Evolutionary conservation across 2,329 filamentous ascomycete genomes (phyloP).

Genomic region (Geosmithia flava): DNA sequence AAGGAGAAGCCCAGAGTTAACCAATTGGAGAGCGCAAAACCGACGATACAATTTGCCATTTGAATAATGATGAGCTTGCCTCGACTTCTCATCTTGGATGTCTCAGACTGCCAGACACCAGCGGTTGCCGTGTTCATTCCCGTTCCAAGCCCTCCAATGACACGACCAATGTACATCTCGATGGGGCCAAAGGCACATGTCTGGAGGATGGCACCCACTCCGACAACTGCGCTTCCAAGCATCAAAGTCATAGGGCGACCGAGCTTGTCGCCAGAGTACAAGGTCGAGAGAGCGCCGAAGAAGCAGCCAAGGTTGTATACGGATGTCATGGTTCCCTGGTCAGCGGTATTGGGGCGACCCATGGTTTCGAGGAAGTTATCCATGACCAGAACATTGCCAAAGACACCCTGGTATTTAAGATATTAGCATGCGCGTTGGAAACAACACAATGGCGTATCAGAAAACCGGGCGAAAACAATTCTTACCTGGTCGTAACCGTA

Average conservation of each 20-base stretch:
- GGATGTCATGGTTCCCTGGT: slow-evolving; percentile 41
- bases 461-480: slow-evolving; percentile 7
- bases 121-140: slow-evolving; percentile 43
- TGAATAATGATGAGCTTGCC: slow-evolving; percentile 51
- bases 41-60: slow-evolving; percentile 43
- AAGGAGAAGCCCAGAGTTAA: slow-evolving; percentile 46
- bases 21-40: slow-evolving; percentile 48
- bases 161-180: slow-evolving; percentile 45
- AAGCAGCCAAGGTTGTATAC: slow-evolving; percentile 50
- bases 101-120: slow-evolving; percentile 50
- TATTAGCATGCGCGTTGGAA: neutral
- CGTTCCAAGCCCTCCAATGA: slow-evolving; percentile 46
- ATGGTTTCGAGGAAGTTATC: slow-evolving; percentile 45
- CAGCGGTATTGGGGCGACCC: slow-evolving; percentile 33
- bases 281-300: slow-evolving; percentile 51
- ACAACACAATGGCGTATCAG: slow-evolving; percentile 7
- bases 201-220: slow-evolving; percentile 46
- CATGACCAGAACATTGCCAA: slow-evolving; percentile 63
- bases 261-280: slow-evolving; percentile 51
- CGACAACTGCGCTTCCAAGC: slow-evolving; percentile 43
- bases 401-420: slow-evolving; percentile 59
- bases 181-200: slow-evolving; percentile 38
- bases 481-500: slow-evolving; percentile 29
- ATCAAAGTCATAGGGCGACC: slow-evolving; percentile 48
- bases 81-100: slow-evolving; percentile 41